These are phyloP conservation scores for Penicillium vulpinum DNA, from an alignment of 2,329 filamentous ascomycete species.

Conservation along the genomic window DNA sequence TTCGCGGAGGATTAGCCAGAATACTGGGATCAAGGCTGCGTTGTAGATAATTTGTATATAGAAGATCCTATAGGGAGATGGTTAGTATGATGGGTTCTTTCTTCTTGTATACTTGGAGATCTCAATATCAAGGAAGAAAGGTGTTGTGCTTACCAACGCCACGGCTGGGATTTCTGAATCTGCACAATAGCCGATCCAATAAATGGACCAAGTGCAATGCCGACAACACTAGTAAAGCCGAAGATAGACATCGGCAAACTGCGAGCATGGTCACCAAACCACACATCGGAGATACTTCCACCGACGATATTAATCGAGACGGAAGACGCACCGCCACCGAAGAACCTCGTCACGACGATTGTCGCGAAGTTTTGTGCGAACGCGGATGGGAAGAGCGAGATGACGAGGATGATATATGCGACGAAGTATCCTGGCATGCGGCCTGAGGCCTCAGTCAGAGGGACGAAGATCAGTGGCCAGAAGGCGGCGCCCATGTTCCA, in stretches of 20 bases:
- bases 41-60: constrained; percentile 49
- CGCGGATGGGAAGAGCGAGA: constrained; percentile 46
- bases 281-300: constrained; percentile 38
- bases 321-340: constrained; percentile 47
- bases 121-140: too few relatives aligned
- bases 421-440: constrained; percentile 48
- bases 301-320: constrained; percentile 46
- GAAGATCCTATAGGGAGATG: constrained; percentile 41
- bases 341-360: constrained; percentile 46
- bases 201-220: constrained; percentile 48
- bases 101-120: too few relatives aligned
- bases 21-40: constrained; percentile 42
- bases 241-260: constrained; percentile 48
- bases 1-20: constrained; percentile 45
- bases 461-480: constrained; percentile 36
- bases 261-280: constrained; percentile 41
- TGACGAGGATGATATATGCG: constrained; percentile 43
- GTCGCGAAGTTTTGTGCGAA: constrained; percentile 50
- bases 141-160: constrained; percentile 41
- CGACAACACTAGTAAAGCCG: constrained; percentile 46
- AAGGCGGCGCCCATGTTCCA: constrained; percentile 41
- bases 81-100: neutral
- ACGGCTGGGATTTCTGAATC: constrained; percentile 37
- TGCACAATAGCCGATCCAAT: constrained; percentile 43
- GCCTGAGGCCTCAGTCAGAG: constrained; percentile 42